Evolutionary conservation across 805 yeast species (phyloP).

Genomic region (Metschnikowia henanensis): DNA sequence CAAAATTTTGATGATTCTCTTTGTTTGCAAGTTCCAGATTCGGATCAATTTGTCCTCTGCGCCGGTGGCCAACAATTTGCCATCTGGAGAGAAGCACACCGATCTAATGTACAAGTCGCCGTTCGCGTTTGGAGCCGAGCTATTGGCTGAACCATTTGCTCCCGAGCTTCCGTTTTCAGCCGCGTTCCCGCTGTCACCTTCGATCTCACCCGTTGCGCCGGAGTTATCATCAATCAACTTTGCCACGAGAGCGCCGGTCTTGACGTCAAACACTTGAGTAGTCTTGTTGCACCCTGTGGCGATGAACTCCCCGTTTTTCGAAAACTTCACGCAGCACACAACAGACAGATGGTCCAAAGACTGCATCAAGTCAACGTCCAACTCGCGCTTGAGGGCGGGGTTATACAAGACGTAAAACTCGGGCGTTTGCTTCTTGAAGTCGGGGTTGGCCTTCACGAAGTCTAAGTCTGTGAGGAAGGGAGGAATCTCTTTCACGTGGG

Average conservation of each 20-base stretch:
- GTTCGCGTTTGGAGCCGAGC: slow-evolving; percentile 56
- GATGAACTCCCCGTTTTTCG: slow-evolving; percentile 84
- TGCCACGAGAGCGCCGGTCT: slow-evolving; percentile 87
- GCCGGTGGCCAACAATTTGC: slow-evolving; percentile 89
- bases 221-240: slow-evolving; percentile 75
- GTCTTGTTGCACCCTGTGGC: slow-evolving; percentile 98
- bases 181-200: slow-evolving; percentile 21
- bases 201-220: slow-evolving; percentile 16
- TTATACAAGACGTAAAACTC: slow-evolving; percentile 90
- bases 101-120: slow-evolving; percentile 92
- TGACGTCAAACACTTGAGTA: slow-evolving; percentile 91
- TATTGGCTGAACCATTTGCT: slow-evolving; percentile 27
- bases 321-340: slow-evolving; percentile 94
- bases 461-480: slow-evolving; percentile 82
- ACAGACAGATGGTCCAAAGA: slow-evolving; percentile 92
- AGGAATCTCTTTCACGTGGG: slow-evolving; percentile 73
- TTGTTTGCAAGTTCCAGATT: slow-evolving; percentile 90
- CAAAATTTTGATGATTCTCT: slow-evolving; percentile 81
- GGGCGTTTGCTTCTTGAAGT: slow-evolving; percentile 75
- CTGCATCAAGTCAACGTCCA: slow-evolving; percentile 87
- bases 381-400: slow-evolving; percentile 64
- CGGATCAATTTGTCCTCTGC: slow-evolving; percentile 89
- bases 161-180: slow-evolving; percentile 40
- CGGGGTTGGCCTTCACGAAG: slow-evolving; percentile 70
- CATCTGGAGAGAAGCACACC: slow-evolving; percentile 95